These are phyloP conservation scores for Penicillium sp. DNA, from an alignment of 2,329 filamentous ascomycete genomes.

Conservation along the genomic window DNA sequence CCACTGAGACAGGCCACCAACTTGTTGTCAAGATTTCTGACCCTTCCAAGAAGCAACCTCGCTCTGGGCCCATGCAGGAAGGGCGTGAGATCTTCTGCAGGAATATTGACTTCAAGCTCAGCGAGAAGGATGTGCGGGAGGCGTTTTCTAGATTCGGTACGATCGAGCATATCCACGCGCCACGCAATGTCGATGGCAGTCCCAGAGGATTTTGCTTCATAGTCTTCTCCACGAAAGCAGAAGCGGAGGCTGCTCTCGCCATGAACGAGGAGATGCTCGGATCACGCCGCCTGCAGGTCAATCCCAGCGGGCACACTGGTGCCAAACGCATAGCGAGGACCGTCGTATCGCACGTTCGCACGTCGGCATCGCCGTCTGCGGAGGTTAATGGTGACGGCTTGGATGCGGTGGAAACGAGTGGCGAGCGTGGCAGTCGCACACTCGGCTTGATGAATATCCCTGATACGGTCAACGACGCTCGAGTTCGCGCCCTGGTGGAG, in stretches of 20 bases:
- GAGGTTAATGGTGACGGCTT: conserved; percentile 30
- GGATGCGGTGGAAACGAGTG: conserved; percentile 41
- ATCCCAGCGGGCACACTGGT: conserved; percentile 46
- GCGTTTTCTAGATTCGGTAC: conserved; percentile 72
- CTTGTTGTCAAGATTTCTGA: conserved; percentile 80
- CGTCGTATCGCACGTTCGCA: conserved; percentile 41
- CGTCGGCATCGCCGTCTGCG: conserved; percentile 35
- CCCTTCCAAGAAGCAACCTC: conserved; percentile 69
- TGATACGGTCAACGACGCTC: conserved; percentile 86
- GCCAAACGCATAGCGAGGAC: conserved; percentile 44
- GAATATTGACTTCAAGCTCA: conserved; percentile 59
- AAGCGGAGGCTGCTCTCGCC: conserved; percentile 60
- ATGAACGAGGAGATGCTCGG: conserved; percentile 68
- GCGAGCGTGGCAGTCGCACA: conserved; percentile 59
- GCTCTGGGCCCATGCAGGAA: conserved; percentile 77
- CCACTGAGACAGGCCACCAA: conserved; percentile 63
- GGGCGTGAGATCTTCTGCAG: conserved; percentile 78
- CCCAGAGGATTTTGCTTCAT: conserved; percentile 78
- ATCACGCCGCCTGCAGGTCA: conserved; percentile 63
- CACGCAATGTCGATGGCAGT: conserved; percentile 62
- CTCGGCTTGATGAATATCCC: conserved; percentile 80
- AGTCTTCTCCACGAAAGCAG: conserved; percentile 66
- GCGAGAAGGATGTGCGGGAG: conserved; percentile 64
- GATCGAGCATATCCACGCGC: conserved; percentile 67
- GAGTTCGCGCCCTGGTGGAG: conserved; percentile 69